Base-by-base conservation (phyloP, 352 stramenopile genomes). In the Globisporangium nunn region DNA sequence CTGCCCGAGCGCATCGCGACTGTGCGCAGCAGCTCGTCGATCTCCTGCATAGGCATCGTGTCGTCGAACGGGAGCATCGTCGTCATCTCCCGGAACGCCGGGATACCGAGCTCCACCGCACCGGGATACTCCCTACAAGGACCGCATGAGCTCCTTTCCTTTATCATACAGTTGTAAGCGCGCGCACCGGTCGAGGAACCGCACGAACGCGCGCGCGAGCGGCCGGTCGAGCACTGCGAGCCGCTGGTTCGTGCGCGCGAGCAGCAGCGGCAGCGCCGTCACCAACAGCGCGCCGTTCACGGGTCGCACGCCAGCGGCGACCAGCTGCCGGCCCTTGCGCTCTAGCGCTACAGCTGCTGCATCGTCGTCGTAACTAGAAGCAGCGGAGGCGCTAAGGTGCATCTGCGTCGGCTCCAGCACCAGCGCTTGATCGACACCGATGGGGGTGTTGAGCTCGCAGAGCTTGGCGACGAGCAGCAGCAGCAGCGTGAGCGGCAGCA, bases 381-480 rank as follows among this genome's bases (percentile, higher is more conserved):
- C 23, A 23, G 23, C 23, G 23, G 23, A 23, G 23, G 23, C 23
- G 23, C 23, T 23, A 23, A 23, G 23, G 23, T 23, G 23, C 23
- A 23, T 23, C 23, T 23, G n/a, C 54, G 15, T 18, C 28, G 33
- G 37, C 30, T 23, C 23, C 23, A 23, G 23, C 23, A 23, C 23
- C 1, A 23, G 23, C 23, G 23, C 23, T 23, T 23, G 23, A 23
- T 23, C 23, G 23, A 23, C 23, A 23, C 23, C 23, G 23, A 23
- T 23, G 23, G 23, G 23, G 17, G 64, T 59, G 57, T 92, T 92
- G 54, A 78, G 75, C 12, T 70, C 37, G 61, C 82, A 92, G 40
- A 88, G 53, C 33, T 67, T 66, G 35, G 72, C 63, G 53, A 92
- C 74, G 44, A 90, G 29, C 40, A 86, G 64, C 30, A 92, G 66